These are phyloP conservation scores for Teunomyces stri DNA, from an alignment of 805 yeast species.

Conservation along the genomic window DNA sequence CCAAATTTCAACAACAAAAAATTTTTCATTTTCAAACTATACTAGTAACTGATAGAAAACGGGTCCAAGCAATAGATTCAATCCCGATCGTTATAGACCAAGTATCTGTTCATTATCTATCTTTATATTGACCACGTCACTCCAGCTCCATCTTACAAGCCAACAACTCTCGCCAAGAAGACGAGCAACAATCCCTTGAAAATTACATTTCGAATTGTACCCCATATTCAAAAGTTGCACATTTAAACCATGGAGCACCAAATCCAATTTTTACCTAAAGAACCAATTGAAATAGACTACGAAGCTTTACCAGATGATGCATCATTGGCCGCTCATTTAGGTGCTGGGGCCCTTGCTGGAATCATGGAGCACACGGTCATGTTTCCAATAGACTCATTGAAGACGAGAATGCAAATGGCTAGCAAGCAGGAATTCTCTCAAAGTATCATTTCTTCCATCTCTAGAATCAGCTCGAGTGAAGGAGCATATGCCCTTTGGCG, in stretches of 20 bases:
- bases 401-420: slow-evolving; percentile 88
- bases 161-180: too few relatives aligned
- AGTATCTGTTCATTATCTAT: background rate
- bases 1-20: background rate
- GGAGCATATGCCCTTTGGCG: slow-evolving; percentile 90
- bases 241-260: slow-evolving; percentile 23
- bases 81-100: background rate
- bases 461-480: slow-evolving; percentile 78
- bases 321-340: slow-evolving; percentile 73
- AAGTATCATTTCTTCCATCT: slow-evolving; percentile 63
- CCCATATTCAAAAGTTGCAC: background rate
- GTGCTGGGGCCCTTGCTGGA: slow-evolving; percentile 98
- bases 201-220: background rate
- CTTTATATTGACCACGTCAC: background rate
- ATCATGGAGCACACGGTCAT: slow-evolving; percentile 97
- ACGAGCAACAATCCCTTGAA: too few relatives aligned
- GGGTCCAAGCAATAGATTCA: background rate
- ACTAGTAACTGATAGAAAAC: background rate
- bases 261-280: slow-evolving; percentile 22
- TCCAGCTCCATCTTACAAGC: too few relatives aligned
- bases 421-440: slow-evolving; percentile 18
- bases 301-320: slow-evolving; percentile 90
- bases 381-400: slow-evolving; percentile 96
- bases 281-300: slow-evolving; percentile 69
- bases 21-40: background rate